phyloP scores from a whole-genome alignment of 2,329 filamentous ascomycete genomes.

The Hymenoscyphus fructigenus region DNA sequence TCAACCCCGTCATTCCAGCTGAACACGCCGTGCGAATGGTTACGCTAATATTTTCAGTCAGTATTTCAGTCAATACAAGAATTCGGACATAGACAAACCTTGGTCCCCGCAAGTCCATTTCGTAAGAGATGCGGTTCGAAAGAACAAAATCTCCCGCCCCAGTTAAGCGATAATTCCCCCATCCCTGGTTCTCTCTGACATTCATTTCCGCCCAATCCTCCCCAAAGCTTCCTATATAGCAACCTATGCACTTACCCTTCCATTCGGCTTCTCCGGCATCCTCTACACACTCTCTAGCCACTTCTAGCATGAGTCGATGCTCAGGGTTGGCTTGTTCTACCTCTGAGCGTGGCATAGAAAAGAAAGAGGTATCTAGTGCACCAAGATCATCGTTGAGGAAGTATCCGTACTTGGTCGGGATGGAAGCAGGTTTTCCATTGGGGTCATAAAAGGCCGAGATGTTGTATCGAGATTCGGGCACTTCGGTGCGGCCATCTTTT shows the following conservation, averaged over 20 bases:
- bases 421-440: slow-evolving; percentile 10
- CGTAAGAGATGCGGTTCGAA: slow-evolving; percentile 11
- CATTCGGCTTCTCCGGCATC: slow-evolving; percentile 25
- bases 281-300: slow-evolving; percentile 31
- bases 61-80: not conserved
- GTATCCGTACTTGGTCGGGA: slow-evolving; percentile 31
- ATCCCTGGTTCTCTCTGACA: not conserved
- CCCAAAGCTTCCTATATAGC: slow-evolving; percentile 33
- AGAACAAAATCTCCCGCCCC: slow-evolving; percentile 4
- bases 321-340: slow-evolving; percentile 29
- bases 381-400: slow-evolving; percentile 32
- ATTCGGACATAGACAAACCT: not conserved
- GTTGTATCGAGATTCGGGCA: slow-evolving; percentile 35
- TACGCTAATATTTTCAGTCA: slow-evolving; percentile 6
- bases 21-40: slow-evolving; percentile 50
- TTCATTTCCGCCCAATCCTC: slow-evolving; percentile 1
- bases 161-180: not conserved
- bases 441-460: slow-evolving; percentile 29
- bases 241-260: slow-evolving; percentile 24
- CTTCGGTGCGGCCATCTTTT: slow-evolving; percentile 26
- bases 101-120: slow-evolving; percentile 9
- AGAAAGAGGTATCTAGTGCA: slow-evolving; percentile 37
- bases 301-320: slow-evolving; percentile 27
- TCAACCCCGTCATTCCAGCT: slow-evolving; percentile 52
- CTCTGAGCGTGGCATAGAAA: slow-evolving; percentile 33